phyloP scores from a whole-genome alignment of 1,284 basidiomycete species.

The Leccinum fuscescens region DNA sequence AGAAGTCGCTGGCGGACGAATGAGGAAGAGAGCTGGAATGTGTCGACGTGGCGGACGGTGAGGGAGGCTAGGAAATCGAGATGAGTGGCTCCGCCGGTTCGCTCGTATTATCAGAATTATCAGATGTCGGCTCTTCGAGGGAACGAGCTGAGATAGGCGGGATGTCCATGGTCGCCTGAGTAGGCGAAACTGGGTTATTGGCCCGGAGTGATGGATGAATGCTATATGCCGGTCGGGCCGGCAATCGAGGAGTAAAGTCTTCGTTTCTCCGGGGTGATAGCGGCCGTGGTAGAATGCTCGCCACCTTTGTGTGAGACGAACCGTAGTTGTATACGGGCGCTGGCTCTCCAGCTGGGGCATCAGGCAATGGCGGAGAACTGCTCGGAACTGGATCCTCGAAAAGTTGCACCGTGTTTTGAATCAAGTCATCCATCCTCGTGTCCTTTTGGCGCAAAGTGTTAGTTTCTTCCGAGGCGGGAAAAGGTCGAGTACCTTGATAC shows the following conservation, averaged over 20 bases:
- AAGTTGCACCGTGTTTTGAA: constrained; percentile 60
- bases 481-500: constrained; percentile 57
- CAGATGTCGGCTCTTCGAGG: constrained; percentile 13
- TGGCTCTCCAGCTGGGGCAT: constrained; percentile 61
- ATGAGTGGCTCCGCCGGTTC: constrained; percentile 13
- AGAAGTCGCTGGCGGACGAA: constrained; percentile 6
- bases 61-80: constrained; percentile 27
- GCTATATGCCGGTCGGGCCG: constrained; percentile 64
- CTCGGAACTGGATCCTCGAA: constrained; percentile 52
- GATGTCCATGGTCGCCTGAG: constrained; percentile 32
- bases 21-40: constrained; percentile 17
- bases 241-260: constrained; percentile 72
- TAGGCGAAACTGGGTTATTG: constrained; percentile 40
- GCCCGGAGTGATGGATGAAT: constrained; percentile 72
- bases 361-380: constrained; percentile 61
- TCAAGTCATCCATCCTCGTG: constrained; percentile 84
- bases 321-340: constrained; percentile 59
- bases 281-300: constrained; percentile 41
- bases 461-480: neutral
- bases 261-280: constrained; percentile 39
- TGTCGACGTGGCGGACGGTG: constrained; percentile 28
- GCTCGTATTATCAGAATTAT: constrained; percentile 12
- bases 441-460: constrained; percentile 50
- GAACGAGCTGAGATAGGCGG: constrained; percentile 30
- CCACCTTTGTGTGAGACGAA: constrained; percentile 61